Base-by-base conservation (phyloP, 768 basidiomycete species). In the Tremella mesenterica region DNA sequence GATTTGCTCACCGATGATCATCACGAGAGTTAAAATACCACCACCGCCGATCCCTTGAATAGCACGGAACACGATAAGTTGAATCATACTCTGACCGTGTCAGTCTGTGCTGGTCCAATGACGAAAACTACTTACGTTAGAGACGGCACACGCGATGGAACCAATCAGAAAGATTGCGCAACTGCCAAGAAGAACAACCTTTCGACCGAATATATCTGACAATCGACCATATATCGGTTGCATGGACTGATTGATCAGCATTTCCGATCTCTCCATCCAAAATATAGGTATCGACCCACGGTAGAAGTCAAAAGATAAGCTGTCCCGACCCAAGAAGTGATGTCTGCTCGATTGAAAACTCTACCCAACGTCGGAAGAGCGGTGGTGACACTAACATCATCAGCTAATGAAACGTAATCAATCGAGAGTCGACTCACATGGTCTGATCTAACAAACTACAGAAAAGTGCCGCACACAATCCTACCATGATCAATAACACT, bases 41-140 rank as follows among this genome's bases (percentile, higher is more conserved):
- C 85, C 84, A 54, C 84, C 84, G 9, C 85, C 85, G 2, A 81
- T 79, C 27, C 84, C 84, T 30, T 84, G 80, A 27, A 85, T 66
- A 2, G 81, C 84, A 34, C 85, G 77, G 54, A 83, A 82, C 4
- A 85, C 72, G 58, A 88, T 86, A 46, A 88, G 71, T 61, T 85
- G 79, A 8, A 81, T 73, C 56, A 86, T 84, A 20, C 45, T 67
- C 27, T n/a, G n/a, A n/a, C 18, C 8, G 41, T 20, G n/a, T 8
- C 8, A n/a, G 18, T 43, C 10, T 25, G 18, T 8, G 8, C 8
- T 20, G 41, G 26, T 43, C 41, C 18, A n/a, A 20, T 10, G n/a
- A 43, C 8, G 41, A 20, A 43, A n/a, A 9, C 18, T 10, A 20
- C 41, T 10, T 7, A 43, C 41, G 10, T 25, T 27, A 16, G 47